Evolutionary conservation across 208 protist genomes (phyloP), one percentile per base, ranked within the genome.

Genomic region (Trypanosoma melophagium): DNA sequence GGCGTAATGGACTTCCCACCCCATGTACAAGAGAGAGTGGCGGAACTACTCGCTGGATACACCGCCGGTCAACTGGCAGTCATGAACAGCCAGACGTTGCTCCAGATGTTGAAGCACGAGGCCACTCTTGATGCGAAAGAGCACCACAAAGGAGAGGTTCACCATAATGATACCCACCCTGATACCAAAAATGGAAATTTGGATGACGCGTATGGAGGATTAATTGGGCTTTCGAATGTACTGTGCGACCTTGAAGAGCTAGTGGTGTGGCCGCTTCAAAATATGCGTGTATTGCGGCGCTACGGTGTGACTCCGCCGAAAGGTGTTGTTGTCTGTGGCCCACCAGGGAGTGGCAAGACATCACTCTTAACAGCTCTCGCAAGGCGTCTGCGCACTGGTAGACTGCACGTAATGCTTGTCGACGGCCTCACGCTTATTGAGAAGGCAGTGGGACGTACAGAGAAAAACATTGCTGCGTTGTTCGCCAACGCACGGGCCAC

Each of bases 371-470:
- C 59, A 25, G 71, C 82, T 14, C 71, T 95, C 31, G 79, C 66
- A 38, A 52, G 72, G 25, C 82, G 85, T 10, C 80, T 95, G 49
- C 74, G 66, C 17, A 38, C 35, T 13, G 41, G 21, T 21, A 69
- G 71, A 45, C 47, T 93, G 19, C 74, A 88, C 56, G 83, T 94
- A 24, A 78, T 93, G 59, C 57, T 91, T 38, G 73, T 88, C 12
- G 86, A 94, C 41, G 88, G 83, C 0, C 87, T 94, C 31, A 69
- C 85, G 28, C 70, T 97, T 1, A 72, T 97, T 31, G 79, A 84
- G 60, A 97, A 97, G 79, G 87, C 92, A 64, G 92, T 97, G 13
- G 94, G 95, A 1, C 61, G 79, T 41, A 89, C 90, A 21, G 90
- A 96, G 76, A 87, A 87, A 66, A 93, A 95, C 74, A 94, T 98